Evolutionary conservation across 2,329 filamentous ascomycete genomes (phyloP), one percentile per base, ranked within the genome.

Genomic region (Ascochyta lentis): DNA sequence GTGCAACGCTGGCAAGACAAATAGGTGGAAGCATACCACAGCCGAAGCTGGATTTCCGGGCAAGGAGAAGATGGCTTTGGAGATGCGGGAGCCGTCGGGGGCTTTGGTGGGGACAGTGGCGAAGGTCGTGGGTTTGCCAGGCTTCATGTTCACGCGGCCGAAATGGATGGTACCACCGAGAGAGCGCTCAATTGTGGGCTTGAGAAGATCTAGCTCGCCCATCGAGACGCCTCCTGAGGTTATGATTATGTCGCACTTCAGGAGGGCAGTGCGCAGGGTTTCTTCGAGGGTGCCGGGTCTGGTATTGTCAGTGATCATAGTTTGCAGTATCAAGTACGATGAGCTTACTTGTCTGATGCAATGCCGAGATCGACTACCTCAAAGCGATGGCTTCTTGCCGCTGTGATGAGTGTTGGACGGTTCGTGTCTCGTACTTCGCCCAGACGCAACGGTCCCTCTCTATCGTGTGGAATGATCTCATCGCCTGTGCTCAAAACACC

Each of bases 381-480:
- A 70, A 91, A 97, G 0, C 91, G 91, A 78, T 87, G 89, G 49
- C 88, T 87, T 27, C 79, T 78, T 3, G 90, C 85, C 0, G 92
- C 91, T 0, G 91, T 89, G 66, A 97, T 84, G 33, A 99, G 83
- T 0, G 92, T 93, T 1, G 93, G 91, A 12, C 95, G 85, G 71
- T 99, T 99, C 4, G 91, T 96, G 74, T 99, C 95, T 52, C 95
- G 84, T 19, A 99, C 95, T 75, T 98, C 91, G 34, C 95, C 95
- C 0, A 90, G 80, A 3, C 82, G 82, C 8, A 98, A 79, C 0
- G 80, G 78, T 0, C 84, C 85, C 0, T 85, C 80, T 24, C 84
- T 79, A 55, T 89, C 80, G 67, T 95, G 88, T 59, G 89, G 84
- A 5, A 97, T 88, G 45, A 99, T 91, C 75, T 99, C 95, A 70